These are phyloP conservation scores for Samsoniella hepiali DNA, from an alignment of 2,329 filamentous ascomycete species.

Conservation along the genomic window DNA sequence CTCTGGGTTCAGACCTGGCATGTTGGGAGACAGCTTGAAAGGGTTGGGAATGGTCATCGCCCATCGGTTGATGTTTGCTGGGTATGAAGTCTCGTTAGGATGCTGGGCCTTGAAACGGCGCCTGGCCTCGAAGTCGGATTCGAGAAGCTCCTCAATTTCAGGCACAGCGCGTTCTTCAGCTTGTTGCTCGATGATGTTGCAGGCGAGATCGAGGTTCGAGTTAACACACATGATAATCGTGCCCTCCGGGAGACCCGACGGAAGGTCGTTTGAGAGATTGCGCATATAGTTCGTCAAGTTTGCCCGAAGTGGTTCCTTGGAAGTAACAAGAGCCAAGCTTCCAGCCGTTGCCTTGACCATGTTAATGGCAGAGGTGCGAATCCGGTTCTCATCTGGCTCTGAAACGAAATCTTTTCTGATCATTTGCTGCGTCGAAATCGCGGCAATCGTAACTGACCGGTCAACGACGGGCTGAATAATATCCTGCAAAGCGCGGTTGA, in stretches of 20 bases:
- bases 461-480: slow-evolving; percentile 98
- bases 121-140: slow-evolving; percentile 73
- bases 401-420: slow-evolving; percentile 95
- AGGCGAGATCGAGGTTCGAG: slow-evolving; percentile 91
- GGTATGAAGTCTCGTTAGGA: slow-evolving; percentile 80
- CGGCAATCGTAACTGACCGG: slow-evolving; percentile 94
- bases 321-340: slow-evolving; percentile 93
- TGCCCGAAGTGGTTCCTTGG: slow-evolving; percentile 91
- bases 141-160: slow-evolving; percentile 93
- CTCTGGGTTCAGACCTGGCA: slow-evolving; percentile 75
- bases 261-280: slow-evolving; percentile 61
- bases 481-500: slow-evolving; percentile 86
- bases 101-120: slow-evolving; percentile 71
- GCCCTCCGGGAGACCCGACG: slow-evolving; percentile 84
- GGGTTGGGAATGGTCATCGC: slow-evolving; percentile 91
- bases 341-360: slow-evolving; percentile 95
- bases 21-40: slow-evolving; percentile 74
- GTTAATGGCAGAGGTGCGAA: slow-evolving; percentile 81
- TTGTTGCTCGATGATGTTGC: slow-evolving; percentile 89
- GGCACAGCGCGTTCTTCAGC: slow-evolving; percentile 89
- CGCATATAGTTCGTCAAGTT: slow-evolving; percentile 98
- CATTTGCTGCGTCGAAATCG: slow-evolving; percentile 93
- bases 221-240: slow-evolving; percentile 99
- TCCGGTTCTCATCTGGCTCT: slow-evolving; percentile 82
- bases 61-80: slow-evolving; percentile 81